Conservation (phyloP, 257 asterid genomes). For the Solanum sitiens region DNA sequence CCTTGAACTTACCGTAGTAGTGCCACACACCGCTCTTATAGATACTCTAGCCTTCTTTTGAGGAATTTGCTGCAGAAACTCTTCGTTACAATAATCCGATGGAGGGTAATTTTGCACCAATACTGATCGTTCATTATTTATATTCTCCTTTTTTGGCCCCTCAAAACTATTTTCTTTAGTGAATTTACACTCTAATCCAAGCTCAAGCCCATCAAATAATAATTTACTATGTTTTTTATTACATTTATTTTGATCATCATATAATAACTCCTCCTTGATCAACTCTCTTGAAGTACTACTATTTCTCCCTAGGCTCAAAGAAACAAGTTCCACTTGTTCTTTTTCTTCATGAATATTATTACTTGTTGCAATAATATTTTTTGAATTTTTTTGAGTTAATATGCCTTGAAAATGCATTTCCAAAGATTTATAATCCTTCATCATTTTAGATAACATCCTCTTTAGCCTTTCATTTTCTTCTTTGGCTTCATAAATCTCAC, state of each 20-base stretch:
- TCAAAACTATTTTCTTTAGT: not conserved
- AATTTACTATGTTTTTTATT: not conserved
- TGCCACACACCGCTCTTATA: constrained; percentile 36
- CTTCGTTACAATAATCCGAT: constrained; percentile 6
- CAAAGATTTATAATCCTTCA: constrained; percentile 21
- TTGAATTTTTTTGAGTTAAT: not conserved
- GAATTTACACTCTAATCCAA: constrained; percentile 21
- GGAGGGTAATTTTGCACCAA: not conserved
- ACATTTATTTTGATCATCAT: not conserved
- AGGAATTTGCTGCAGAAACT: constrained; percentile 12
- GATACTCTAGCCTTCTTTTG: constrained; percentile 50
- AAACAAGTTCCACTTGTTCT: constrained; percentile 22
- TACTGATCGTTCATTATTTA: not conserved
- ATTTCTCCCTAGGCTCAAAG: constrained; percentile 30
- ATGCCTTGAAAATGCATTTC: constrained; percentile 16
- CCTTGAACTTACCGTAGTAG: constrained; percentile 26
- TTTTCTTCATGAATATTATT: not conserved
- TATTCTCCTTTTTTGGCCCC: not conserved
- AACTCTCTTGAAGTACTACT: constrained; percentile 1
- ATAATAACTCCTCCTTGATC: not conserved
- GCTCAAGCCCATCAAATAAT: constrained; percentile 19
- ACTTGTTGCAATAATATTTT: not conserved
- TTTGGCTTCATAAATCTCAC: constrained; percentile 29
- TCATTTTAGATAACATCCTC: constrained; percentile 10
- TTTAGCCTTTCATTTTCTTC: constrained; percentile 35